Evolutionary conservation across 306 rosid genomes (phyloP).

Genomic region (Fragaria iinumae): DNA sequence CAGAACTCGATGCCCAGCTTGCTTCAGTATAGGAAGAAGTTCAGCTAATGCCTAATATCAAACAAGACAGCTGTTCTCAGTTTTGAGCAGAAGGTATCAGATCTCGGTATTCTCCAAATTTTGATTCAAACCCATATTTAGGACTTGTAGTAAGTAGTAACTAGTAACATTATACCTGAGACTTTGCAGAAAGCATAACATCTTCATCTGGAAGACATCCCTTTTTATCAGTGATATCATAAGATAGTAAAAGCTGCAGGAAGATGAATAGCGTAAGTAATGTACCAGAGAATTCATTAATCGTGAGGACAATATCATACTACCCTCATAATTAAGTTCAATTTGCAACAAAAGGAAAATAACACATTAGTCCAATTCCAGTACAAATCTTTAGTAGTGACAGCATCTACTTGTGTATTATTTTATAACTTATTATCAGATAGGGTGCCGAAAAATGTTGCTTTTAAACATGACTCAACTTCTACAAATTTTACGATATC

Average conservation of each 20-base stretch:
- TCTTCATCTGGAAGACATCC: conserved; percentile 69
- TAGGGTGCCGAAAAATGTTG: background rate
- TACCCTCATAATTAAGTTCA: too few relatives aligned
- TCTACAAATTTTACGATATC: background rate
- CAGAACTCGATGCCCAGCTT: conserved; percentile 77
- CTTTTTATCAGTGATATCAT: conserved; percentile 62
- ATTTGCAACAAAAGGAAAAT: background rate
- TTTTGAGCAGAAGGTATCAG: conserved; percentile 19
- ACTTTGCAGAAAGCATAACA: conserved; percentile 86
- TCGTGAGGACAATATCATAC: background rate
- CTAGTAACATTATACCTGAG: conserved; percentile 59
- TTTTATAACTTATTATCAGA: background rate
- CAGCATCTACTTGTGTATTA: background rate
- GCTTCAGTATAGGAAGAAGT: conserved; percentile 79
- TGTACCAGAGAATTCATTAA: background rate
- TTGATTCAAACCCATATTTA: conserved; percentile 20
- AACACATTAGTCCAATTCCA: background rate
- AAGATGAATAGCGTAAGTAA: background rate
- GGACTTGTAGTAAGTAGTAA: background rate
- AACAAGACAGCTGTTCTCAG: background rate
- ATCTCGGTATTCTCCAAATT: background rate
- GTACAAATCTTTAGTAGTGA: background rate
- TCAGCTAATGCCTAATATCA: conserved; percentile 60
- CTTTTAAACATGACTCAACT: background rate
- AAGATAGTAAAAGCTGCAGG: conserved; percentile 71